phyloP scores from a whole-genome alignment of 352 stramenopile species.

The Pelagophyceae sp. region DNA sequence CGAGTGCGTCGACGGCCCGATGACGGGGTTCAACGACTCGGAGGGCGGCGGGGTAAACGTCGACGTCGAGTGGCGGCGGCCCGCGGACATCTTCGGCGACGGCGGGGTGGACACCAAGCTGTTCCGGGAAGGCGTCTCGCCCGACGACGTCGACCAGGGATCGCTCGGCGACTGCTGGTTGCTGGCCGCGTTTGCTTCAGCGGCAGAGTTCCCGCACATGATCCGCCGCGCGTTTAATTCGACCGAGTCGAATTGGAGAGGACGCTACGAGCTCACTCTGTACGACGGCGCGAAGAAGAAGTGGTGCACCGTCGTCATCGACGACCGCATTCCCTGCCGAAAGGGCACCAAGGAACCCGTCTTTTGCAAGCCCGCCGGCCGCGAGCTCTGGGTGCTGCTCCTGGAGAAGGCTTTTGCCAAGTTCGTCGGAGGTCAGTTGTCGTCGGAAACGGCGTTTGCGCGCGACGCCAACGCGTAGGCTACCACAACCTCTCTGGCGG shows the following conservation, averaged over 20 bases:
- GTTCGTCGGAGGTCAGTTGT: slow-evolving; percentile 71
- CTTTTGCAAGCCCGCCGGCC: slow-evolving; percentile 41
- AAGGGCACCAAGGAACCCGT: slow-evolving; percentile 29
- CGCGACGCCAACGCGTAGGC: too few relatives aligned
- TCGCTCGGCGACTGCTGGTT: slow-evolving; percentile 66
- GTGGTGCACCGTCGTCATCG: slow-evolving; percentile 38
- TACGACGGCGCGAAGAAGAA: slow-evolving; percentile 33
- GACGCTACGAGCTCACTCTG: slow-evolving; percentile 41
- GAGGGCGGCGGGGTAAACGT: not conserved
- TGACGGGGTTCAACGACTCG: slow-evolving; percentile 4
- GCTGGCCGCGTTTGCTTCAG: slow-evolving; percentile 56
- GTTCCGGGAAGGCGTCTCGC: slow-evolving; percentile 45
- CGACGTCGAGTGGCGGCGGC: slow-evolving; percentile 1
- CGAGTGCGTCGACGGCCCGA: not conserved
- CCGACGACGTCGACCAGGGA: slow-evolving; percentile 60
- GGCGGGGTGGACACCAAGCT: slow-evolving; percentile 11
- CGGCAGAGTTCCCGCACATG: slow-evolving; percentile 53
- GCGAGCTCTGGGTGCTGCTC: slow-evolving; percentile 80
- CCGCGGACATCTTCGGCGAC: not conserved
- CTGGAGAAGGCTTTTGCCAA: slow-evolving; percentile 91
- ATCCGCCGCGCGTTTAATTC: slow-evolving; percentile 54
- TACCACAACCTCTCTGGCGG: slow-evolving; percentile 77
- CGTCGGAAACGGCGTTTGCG: too few relatives aligned
- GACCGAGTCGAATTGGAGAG: slow-evolving; percentile 36
- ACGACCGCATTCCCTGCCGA: slow-evolving; percentile 42